A percentile compares a stretch with the other conserved stretches of the same genome.
Conservation (phyloP, 2,329 filamentous ascomycete genomes). For the Fusarium sp. region DNA sequence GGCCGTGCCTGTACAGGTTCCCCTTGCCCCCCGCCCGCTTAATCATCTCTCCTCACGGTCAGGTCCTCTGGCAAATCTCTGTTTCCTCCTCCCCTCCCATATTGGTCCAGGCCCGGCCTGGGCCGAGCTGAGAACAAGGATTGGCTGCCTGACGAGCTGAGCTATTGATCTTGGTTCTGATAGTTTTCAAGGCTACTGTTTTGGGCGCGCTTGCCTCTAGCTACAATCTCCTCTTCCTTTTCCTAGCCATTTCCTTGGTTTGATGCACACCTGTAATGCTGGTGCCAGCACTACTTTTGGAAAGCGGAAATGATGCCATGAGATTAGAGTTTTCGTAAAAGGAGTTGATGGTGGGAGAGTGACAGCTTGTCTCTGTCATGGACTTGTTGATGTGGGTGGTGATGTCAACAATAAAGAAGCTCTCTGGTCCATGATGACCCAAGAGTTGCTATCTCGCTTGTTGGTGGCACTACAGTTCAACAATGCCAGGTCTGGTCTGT, state of each 20-base stretch:
- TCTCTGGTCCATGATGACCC: not conserved
- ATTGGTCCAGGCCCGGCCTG: constrained; percentile 17
- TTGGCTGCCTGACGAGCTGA: not conserved
- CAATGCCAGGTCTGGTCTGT: not conserved
- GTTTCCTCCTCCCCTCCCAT: not conserved
- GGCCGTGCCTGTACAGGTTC: too few relatives aligned
- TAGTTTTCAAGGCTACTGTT: constrained; percentile 17
- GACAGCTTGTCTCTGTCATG: not conserved
- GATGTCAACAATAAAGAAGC: constrained; percentile 23
- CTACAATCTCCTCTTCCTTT: not conserved
- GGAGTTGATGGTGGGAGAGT: constrained; percentile 10
- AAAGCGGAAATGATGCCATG: constrained; percentile 9
- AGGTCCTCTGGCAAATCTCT: constrained; percentile 2
- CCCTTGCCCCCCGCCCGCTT: not conserved
- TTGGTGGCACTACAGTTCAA: not conserved
- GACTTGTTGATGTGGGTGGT: not conserved
- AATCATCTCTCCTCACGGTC: not conserved
- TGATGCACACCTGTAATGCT: not conserved
- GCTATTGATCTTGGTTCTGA: constrained; percentile 24
- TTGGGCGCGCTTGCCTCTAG: not conserved
- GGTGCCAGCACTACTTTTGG: not conserved
- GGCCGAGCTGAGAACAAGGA: constrained; percentile 32
- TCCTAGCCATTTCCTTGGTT: constrained; percentile 5
- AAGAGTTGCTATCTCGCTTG: not conserved
- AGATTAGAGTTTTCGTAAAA: not conserved